These are phyloP conservation scores for Calycina herbarum DNA, from an alignment of 2,329 filamentous ascomycete species.

Conservation along the genomic window DNA sequence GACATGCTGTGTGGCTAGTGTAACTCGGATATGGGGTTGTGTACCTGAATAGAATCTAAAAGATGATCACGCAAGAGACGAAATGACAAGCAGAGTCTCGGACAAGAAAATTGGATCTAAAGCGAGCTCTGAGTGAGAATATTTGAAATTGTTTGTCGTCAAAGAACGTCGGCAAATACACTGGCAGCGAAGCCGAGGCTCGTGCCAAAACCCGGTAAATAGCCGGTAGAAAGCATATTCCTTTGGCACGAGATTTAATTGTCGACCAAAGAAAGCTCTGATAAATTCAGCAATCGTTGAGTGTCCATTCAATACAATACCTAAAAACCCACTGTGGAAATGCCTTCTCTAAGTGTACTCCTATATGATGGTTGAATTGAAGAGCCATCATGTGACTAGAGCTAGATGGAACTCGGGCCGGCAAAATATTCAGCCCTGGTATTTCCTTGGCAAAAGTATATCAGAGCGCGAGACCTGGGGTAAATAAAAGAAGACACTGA, in stretches of 20 bases:
- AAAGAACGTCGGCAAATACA: background rate
- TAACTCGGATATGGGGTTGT: background rate
- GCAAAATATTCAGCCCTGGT: too few relatives aligned
- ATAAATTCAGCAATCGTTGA: too few relatives aligned
- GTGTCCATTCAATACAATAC: too few relatives aligned
- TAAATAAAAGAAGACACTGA: too few relatives aligned
- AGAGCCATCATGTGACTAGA: too few relatives aligned
- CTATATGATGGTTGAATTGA: too few relatives aligned
- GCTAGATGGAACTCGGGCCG: too few relatives aligned
- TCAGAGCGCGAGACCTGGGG: too few relatives aligned
- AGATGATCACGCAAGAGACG: background rate
- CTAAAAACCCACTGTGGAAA: too few relatives aligned
- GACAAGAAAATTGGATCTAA: background rate
- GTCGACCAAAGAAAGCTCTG: too few relatives aligned
- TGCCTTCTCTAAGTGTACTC: too few relatives aligned
- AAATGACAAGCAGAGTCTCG: background rate
- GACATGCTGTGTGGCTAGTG: conserved; percentile 18
- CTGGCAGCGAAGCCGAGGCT: background rate
- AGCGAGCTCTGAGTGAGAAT: background rate
- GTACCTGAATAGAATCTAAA: background rate
- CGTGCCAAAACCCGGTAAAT: background rate
- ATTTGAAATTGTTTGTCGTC: background rate
- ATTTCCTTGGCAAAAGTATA: too few relatives aligned
- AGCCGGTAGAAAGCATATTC: background rate
- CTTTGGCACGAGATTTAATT: background rate